phyloP scores from a whole-genome alignment of 805 yeast genomes.

The Dipodascus albidus region DNA sequence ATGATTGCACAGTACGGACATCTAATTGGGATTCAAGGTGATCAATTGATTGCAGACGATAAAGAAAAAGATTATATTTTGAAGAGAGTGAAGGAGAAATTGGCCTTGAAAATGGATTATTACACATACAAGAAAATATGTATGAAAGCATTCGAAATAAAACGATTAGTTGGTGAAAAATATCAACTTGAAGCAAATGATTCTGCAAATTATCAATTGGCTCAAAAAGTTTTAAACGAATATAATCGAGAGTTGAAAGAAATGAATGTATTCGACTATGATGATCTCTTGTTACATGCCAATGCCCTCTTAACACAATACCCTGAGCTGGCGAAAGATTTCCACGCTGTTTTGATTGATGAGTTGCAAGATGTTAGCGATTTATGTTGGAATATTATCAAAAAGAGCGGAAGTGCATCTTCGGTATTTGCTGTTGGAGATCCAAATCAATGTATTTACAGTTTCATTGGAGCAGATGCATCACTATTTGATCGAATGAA shows the following conservation, averaged over 20 bases:
- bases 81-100: not conserved
- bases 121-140: not conserved
- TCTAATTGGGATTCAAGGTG: not conserved
- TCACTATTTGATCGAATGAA: constrained; percentile 52
- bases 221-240: not conserved
- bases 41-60: not conserved
- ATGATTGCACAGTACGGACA: not conserved
- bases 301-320: constrained; percentile 34
- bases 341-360: constrained; percentile 74
- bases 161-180: not conserved
- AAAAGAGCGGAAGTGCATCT: constrained; percentile 16
- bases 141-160: not conserved
- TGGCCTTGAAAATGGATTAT: not conserved
- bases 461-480: constrained; percentile 70
- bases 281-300: constrained; percentile 59
- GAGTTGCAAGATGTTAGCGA: constrained; percentile 90
- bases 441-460: constrained; percentile 91
- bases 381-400: constrained; percentile 62
- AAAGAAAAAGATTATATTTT: not conserved
- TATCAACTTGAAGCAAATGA: not conserved
- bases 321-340: constrained; percentile 35
- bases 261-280: constrained; percentile 57
- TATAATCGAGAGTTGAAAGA: constrained; percentile 40
- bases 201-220: not conserved
- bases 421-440: constrained; percentile 82